Conservation (phyloP, 1,284 basidiomycete species). For the Marasmius oreades region DNA sequence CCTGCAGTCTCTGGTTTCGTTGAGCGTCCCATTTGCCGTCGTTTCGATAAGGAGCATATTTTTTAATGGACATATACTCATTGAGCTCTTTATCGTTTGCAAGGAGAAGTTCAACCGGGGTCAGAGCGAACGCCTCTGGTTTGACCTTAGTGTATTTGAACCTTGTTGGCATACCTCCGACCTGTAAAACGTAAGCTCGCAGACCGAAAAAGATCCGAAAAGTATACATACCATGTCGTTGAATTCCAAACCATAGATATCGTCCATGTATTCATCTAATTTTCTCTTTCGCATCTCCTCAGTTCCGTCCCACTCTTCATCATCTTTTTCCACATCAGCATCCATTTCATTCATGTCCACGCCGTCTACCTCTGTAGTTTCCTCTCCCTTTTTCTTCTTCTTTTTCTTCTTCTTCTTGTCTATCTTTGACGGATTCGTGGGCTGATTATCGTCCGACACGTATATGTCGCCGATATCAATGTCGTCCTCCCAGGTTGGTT, state of each 20-base stretch:
- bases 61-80: constrained; percentile 84
- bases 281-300: constrained; percentile 83
- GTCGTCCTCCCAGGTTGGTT: constrained; percentile 89
- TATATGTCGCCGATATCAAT: constrained; percentile 76
- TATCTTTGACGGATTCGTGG: constrained; percentile 31
- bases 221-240: constrained; percentile 81
- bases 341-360: constrained; percentile 74
- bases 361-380: constrained; percentile 35
- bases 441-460: constrained; percentile 36
- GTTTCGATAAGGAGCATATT: constrained; percentile 85
- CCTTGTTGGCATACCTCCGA: constrained; percentile 87
- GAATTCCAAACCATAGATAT: constrained; percentile 88
- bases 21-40: constrained; percentile 59
- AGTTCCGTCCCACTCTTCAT: constrained; percentile 78
- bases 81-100: constrained; percentile 95
- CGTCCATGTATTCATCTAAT: constrained; percentile 86
- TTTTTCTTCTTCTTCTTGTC: constrained; percentile 47
- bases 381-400: constrained; percentile 48
- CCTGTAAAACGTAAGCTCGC: constrained; percentile 38
- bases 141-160: constrained; percentile 88
- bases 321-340: constrained; percentile 54
- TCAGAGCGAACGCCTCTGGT: constrained; percentile 69
- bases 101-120: constrained; percentile 85
- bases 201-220: constrained; percentile 8
- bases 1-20: constrained; percentile 69